Evolutionary conservation across 257 asterid genomes (phyloP), one percentile per base, ranked within the genome.

Genomic region (Striga asiatica): DNA sequence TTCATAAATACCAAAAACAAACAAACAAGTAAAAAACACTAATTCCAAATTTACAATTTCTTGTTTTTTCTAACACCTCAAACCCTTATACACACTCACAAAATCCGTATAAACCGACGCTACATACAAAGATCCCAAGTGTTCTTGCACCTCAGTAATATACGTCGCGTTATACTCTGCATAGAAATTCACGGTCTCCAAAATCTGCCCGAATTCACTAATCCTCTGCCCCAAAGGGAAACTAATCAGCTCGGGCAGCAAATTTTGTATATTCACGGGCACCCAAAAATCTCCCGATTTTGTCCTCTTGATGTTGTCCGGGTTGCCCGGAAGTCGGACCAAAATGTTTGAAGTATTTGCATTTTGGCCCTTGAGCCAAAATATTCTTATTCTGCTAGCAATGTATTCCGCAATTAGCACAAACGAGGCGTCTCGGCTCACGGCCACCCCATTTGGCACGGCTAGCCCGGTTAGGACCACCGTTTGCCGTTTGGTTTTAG

Each of bases 251-350:
- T 34, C 34, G 2, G 72, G 76, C 27, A 59, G 51, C 22, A 68
- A 13, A 39, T 72, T 69, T 16, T 55, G 66, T 12, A 68, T 60
- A 20, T 66, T 43, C 2, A 76, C 76, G 0, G 84, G 50, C 24
- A 76, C 80, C 82, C 82, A 76, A 50, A 76, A 79, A 29, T 77
- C 79, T 45, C 82, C 82, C 7, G 58, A 4, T 32, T 22, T 37
- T 0, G 76, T 78, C 49, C 80, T 78, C 56, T 58, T 70, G 2
- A 79, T 79, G 51, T 75, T 74, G 34, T 68, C 80, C 2, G 82
- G 82, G 23, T 32, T 54, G 24, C 83, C 84, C 4, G 64, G 66
- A 4, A 80, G 67, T 0, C 49, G 35, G 0, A 13, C 65, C 8
- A 76, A 63, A 12, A 69, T 61, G 1, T 82, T 78, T 0, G 68